phyloP scores from a whole-genome alignment of 768 basidiomycete genomes.

The Boletus rufocinnamomeus region DNA sequence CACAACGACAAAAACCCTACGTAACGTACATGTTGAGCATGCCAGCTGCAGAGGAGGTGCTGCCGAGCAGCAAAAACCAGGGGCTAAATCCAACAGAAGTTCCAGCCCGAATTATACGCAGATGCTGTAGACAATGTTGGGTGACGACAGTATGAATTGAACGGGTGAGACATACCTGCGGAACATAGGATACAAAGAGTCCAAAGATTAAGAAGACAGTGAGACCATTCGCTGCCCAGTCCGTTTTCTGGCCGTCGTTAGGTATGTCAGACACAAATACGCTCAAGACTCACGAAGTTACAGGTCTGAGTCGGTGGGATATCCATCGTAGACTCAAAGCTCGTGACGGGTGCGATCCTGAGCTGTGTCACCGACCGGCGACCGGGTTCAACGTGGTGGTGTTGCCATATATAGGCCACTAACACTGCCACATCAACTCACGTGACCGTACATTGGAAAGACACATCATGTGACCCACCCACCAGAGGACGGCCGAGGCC shows the following conservation, averaged over 20 bases:
- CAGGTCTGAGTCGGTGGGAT: slow-evolving; percentile 11
- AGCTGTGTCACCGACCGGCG: neutral
- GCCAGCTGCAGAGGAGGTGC: slow-evolving; percentile 77
- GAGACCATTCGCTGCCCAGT: slow-evolving; percentile 61
- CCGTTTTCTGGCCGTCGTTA: slow-evolving; percentile 55
- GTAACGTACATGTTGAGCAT: slow-evolving; percentile 77
- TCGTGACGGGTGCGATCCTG: neutral
- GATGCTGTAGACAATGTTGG: slow-evolving; percentile 50
- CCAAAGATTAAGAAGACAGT: slow-evolving; percentile 73
- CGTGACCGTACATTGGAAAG: neutral
- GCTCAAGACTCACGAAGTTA: slow-evolving; percentile 19
- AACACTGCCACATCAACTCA: neutral
- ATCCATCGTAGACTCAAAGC: neutral
- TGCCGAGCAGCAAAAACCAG: slow-evolving; percentile 87
- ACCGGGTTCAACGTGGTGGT: neutral
- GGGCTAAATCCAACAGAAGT: slow-evolving; percentile 92
- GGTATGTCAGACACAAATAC: neutral
- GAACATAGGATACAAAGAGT: slow-evolving; percentile 78
- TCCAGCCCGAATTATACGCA: slow-evolving; percentile 73
- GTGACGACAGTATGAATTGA: neutral
- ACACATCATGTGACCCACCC: neutral
- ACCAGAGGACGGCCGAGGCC: neutral
- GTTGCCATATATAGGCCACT: neutral
- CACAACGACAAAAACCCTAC: neutral
- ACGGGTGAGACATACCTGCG: slow-evolving; percentile 54